A percentile compares a stretch with the other conserved stretches of the same genome.
phyloP scores from a whole-genome alignment of 2,329 filamentous ascomycete species.

The Trichoderma sp. region DNA sequence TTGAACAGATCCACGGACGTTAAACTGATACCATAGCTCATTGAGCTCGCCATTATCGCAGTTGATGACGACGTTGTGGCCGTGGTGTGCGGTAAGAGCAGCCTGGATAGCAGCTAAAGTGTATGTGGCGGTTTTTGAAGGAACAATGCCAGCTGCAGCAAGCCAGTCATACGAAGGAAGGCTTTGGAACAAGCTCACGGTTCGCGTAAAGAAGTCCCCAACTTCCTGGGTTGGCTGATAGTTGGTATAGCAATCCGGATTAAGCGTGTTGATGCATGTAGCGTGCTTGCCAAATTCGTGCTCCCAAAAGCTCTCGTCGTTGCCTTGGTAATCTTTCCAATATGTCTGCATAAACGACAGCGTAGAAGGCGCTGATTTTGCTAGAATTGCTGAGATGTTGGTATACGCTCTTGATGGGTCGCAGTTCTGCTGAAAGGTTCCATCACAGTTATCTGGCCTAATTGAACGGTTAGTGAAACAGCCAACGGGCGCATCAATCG shows the following conservation, averaged over 20 bases:
- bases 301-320: constrained; percentile 65
- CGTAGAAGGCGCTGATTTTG: constrained; percentile 50
- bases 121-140: constrained; percentile 55
- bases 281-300: constrained; percentile 76
- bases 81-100: constrained; percentile 52
- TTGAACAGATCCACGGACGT: constrained; percentile 55
- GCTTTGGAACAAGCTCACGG: constrained; percentile 62
- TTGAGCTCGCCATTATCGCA: constrained; percentile 48
- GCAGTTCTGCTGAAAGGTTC: constrained; percentile 64
- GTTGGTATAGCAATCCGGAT: constrained; percentile 61
- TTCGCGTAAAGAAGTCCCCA: constrained; percentile 64
- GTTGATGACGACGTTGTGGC: constrained; percentile 56
- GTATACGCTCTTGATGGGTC: constrained; percentile 58
- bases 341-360: constrained; percentile 65
- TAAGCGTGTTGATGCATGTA: constrained; percentile 66
- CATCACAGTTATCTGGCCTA: constrained; percentile 62
- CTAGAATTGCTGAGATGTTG: constrained; percentile 63
- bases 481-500: neutral
- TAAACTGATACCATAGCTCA: constrained; percentile 62
- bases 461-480: neutral
- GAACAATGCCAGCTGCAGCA: constrained; percentile 56
- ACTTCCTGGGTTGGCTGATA: constrained; percentile 62
- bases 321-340: constrained; percentile 66
- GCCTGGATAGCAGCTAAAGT: constrained; percentile 54
- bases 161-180: constrained; percentile 66